Evolutionary conservation across 306 rosid genomes (phyloP), one percentile per base, ranked within the genome.

Genomic region (Vigna unguiculata): DNA sequence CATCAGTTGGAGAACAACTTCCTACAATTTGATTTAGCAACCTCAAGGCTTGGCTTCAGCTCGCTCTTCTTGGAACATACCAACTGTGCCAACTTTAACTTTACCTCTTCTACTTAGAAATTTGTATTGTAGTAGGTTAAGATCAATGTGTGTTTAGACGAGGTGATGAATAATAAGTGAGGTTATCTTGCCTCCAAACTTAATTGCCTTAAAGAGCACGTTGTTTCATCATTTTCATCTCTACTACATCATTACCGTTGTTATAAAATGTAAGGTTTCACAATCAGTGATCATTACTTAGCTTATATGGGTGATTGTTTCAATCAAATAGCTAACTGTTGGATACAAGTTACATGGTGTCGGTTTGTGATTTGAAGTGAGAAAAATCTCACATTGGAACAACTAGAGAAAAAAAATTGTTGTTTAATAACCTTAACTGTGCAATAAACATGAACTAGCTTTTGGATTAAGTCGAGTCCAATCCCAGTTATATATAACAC

Each of bases 11-110:
- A 86, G 79, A 82, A 91, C 16, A 88, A 86, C 43, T 69, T 91
- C 46, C 12, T 91, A 10, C 85, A 88, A 55, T 83, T 91, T 52
- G 90, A 89, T 69, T 71, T 89, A 10, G 87, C 80, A 8, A 9
- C 72, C 3, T 85, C 90, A 0, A 85, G 85, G 52, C 87, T 91
- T 51, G 95, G 95, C 7, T 88, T 91, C 57, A 67, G 87, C 14
- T 82, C 85, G 0, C 46, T 88, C 4, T 20, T 86, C 46, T 71
- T 82, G 43, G 67, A 72, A 32, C 82, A 49, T 16, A 72, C 79
- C 20, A 86, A 85, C 5, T 91, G 97, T 60, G 80, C 67, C 48
- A 86, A 87, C 81, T 91, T 91, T 67, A 87, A 84, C 57, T 91
- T 88, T 34, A 86, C 91, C 9, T 69, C 89, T 3, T 71, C 41